Base-by-base conservation (phyloP, 2,329 filamentous ascomycete species). In the Fusarium tupiense region DNA sequence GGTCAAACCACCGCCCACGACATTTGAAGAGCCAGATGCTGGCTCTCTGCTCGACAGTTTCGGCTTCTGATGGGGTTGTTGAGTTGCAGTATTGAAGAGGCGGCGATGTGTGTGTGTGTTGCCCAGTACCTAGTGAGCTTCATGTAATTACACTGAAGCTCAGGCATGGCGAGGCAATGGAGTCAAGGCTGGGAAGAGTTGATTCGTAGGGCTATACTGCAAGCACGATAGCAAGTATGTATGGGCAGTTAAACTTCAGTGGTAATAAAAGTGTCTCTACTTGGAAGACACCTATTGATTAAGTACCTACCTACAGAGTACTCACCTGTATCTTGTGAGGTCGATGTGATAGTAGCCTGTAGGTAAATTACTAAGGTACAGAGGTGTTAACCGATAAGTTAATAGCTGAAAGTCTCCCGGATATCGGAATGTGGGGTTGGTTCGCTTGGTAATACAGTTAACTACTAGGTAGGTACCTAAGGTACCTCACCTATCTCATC, bases 1-100 rank as follows among this genome's bases (percentile, higher is more conserved):
- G 76, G 82, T 83, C 33, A 88, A 92, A 77, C 87, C 89, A 20
- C 88, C 91, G 22, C 91, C 94, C 4, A 94, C 92, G 26, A 91
- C 92, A 72, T 98, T 98, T 81, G 89, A 97, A 77, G 96, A 99
- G 82, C 96, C 96, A n/a, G 95, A 97, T 84, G 89, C 93, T 35
- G 94, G 90, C 81, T 96, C 94, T 67, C 84, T 99, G 79, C 86
- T 98, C 77, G 96, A 98, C 86, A 95, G 90, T 81, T 98, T 98
- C 88, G 96, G 96, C 3, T 96, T 98, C 80, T 98, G 77, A 64
- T 31, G n/a, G 11, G 22, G 26, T 35, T 13, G n/a, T 26, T 29
- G 24, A 47, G 50, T 17, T 33, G 24, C 22, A 24, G n/a, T n/a
- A 17, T 46, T 17, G 31, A 29, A 52, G 29, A 60, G 19, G 31